These are phyloP conservation scores for Metschnikowia hibisci DNA, from an alignment of 805 yeast genomes.

Conservation along the genomic window DNA sequence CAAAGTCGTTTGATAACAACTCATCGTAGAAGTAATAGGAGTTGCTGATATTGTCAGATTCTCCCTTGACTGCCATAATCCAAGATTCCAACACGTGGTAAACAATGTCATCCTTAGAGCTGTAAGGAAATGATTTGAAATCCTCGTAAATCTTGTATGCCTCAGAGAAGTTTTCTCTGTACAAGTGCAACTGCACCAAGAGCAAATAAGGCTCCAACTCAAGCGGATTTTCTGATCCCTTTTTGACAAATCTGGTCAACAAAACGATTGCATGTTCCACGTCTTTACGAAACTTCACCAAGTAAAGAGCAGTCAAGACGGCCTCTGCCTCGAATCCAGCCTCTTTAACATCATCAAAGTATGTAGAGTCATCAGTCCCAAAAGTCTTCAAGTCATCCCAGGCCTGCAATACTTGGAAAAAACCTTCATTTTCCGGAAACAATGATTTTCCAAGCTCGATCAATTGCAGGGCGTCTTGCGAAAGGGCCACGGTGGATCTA, in stretches of 20 bases:
- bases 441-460: slow-evolving; percentile 32
- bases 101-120: slow-evolving; percentile 60
- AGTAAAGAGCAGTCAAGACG: slow-evolving; percentile 36
- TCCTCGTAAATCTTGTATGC: slow-evolving; percentile 32
- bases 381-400: slow-evolving; percentile 42
- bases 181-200: slow-evolving; percentile 38
- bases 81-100: slow-evolving; percentile 79
- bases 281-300: slow-evolving; percentile 34
- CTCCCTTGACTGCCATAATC: slow-evolving; percentile 39
- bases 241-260: slow-evolving; percentile 25
- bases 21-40: slow-evolving; percentile 74
- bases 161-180: slow-evolving; percentile 32
- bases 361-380: slow-evolving; percentile 41
- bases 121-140: slow-evolving; percentile 32
- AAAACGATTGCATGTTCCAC: slow-evolving; percentile 34
- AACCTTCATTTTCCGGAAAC: slow-evolving; percentile 33
- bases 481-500: slow-evolving; percentile 36
- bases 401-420: slow-evolving; percentile 38
- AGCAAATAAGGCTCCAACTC: slow-evolving; percentile 42
- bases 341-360: slow-evolving; percentile 36
- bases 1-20: slow-evolving; percentile 50
- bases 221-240: slow-evolving; percentile 17
- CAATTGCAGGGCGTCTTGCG: slow-evolving; percentile 36
- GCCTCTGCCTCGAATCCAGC: slow-evolving; percentile 40
- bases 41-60: slow-evolving; percentile 38